Evolutionary conservation across 169 alveolate species (phyloP).

Genomic region (Cryptosporidium viatorum): DNA sequence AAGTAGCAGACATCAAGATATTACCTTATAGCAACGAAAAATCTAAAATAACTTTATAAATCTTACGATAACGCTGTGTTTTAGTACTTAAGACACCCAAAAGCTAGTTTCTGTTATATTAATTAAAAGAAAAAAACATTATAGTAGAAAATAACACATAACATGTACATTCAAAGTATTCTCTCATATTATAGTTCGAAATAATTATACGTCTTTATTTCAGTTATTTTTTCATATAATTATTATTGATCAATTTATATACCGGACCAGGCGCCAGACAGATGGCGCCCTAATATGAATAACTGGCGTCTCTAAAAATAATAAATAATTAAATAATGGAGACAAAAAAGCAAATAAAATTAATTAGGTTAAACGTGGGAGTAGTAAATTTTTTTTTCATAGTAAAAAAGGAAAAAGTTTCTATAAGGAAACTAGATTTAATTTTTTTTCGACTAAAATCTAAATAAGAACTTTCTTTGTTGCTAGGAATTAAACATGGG

Average conservation of each 20-base stretch:
- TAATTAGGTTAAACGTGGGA: neutral
- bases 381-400: neutral
- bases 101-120: neutral
- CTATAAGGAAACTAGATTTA: slow-evolving; percentile 1
- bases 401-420: neutral
- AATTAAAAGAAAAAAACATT: neutral
- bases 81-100: neutral
- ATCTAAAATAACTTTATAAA: neutral
- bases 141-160: neutral
- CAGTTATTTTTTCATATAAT: neutral
- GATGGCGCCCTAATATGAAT: neutral
- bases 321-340: neutral
- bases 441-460: slow-evolving; percentile 13
- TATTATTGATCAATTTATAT: neutral
- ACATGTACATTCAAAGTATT: neutral
- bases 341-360: slow-evolving; percentile 35
- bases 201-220: neutral
- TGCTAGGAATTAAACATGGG: slow-evolving; percentile 81
- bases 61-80: neutral
- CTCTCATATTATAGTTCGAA: neutral
- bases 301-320: slow-evolving; percentile 53
- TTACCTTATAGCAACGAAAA: slow-evolving; percentile 1
- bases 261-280: neutral
- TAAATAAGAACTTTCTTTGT: slow-evolving; percentile 13
- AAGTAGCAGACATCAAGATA: neutral